Conservation (phyloP, 176 grass and related monocot species). For the Phragmites australis region DNA sequence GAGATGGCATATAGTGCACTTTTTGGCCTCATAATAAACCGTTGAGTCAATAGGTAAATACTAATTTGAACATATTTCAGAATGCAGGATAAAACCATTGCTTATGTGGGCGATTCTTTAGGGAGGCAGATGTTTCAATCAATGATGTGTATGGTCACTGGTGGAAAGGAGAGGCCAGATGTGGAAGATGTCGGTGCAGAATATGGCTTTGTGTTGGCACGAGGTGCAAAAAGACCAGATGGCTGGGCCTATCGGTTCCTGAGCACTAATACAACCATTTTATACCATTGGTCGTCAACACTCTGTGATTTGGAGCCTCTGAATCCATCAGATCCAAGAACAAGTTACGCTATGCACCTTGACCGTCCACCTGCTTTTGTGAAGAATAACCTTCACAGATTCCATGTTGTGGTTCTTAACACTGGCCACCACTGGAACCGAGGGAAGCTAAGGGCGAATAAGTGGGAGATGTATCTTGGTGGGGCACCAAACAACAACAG, state of each 20-base stretch:
- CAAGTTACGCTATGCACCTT: conserved; percentile 88
- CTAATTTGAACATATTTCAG: conserved; percentile 63
- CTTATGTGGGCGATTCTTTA: conserved; percentile 89
- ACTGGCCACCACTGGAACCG: conserved; percentile 95
- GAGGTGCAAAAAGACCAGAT: conserved; percentile 63
- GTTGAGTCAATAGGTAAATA: background rate
- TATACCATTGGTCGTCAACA: conserved; percentile 87
- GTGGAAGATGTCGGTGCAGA: conserved; percentile 67
- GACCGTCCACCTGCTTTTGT: conserved; percentile 71
- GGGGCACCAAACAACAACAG: conserved; percentile 61
- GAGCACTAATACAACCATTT: conserved; percentile 80
- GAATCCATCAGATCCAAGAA: conserved; percentile 53
- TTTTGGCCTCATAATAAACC: conserved; percentile 22
- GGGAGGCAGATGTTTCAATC: conserved; percentile 95
- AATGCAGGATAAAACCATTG: conserved; percentile 93
- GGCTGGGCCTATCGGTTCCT: conserved; percentile 87
- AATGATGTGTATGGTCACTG: conserved; percentile 92
- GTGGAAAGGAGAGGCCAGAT: conserved; percentile 45
- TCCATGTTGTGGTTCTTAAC: conserved; percentile 81
- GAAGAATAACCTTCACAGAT: conserved; percentile 63
- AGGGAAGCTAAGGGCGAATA: conserved; percentile 78
- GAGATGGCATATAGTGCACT: conserved; percentile 20
- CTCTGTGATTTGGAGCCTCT: conserved; percentile 80
- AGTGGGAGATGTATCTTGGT: conserved; percentile 80
- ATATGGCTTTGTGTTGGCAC: conserved; percentile 57